These are phyloP conservation scores for Amphichorda felina DNA, from an alignment of 2,329 filamentous ascomycete species.

Conservation along the genomic window DNA sequence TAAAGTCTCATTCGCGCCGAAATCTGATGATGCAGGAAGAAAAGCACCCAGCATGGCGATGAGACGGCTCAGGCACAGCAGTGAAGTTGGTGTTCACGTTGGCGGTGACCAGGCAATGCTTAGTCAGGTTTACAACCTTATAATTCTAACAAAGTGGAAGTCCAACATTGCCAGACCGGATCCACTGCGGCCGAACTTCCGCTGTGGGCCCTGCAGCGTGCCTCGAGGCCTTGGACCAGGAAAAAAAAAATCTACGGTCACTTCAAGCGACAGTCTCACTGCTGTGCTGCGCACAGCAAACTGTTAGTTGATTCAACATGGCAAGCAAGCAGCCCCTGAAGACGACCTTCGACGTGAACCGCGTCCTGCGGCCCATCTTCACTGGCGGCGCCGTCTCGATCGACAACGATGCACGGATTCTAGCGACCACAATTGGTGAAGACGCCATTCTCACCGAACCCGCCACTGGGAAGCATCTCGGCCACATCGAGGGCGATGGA, in stretches of 20 bases:
- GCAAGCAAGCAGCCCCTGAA: conserved; percentile 54
- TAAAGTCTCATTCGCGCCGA: conserved; percentile 1
- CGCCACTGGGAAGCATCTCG: conserved; percentile 69
- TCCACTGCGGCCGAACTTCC: no score
- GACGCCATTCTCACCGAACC: conserved; percentile 83
- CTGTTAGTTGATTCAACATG: conserved; percentile 26
- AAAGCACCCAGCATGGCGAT: conserved; percentile 2
- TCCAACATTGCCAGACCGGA: background rate
- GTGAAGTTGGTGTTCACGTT: background rate
- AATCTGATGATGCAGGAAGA: background rate
- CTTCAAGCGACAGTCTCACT: background rate
- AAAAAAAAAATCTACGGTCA: conserved; percentile 6
- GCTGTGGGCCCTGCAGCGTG: no score
- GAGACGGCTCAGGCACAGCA: background rate
- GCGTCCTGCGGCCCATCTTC: conserved; percentile 84
- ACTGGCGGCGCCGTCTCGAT: conserved; percentile 82
- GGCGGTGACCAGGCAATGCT: background rate
- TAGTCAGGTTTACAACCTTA: no score
- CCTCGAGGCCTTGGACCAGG: background rate
- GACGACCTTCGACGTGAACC: conserved; percentile 78
- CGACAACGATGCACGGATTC: conserved; percentile 66
- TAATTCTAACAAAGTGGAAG: no score
- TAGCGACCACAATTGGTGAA: conserved; percentile 85
- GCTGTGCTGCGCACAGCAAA: background rate
- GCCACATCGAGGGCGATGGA: conserved; percentile 78